Evolutionary conservation across 1,284 basidiomycete genomes (phyloP).

Genomic region (Trametes versicolor): DNA sequence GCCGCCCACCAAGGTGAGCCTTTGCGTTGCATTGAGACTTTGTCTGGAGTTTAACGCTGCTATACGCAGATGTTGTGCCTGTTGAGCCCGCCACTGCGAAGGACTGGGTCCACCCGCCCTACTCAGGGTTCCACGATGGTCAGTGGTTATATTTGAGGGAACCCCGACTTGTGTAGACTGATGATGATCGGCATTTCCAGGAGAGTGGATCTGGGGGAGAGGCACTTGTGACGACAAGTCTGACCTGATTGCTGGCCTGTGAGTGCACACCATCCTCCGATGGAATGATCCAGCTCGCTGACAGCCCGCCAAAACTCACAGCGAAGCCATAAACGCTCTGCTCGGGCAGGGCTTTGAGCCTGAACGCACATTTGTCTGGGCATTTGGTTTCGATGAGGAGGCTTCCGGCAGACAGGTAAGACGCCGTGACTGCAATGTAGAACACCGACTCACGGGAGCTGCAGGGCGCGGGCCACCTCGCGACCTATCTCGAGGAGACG

Average conservation of each 20-base stretch:
- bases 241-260: constrained; percentile 65
- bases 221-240: constrained; percentile 72
- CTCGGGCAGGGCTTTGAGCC: constrained; percentile 61
- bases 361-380: constrained; percentile 64
- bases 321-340: constrained; percentile 61
- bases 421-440: constrained; percentile 15
- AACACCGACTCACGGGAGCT: background rate
- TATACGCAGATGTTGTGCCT: constrained; percentile 60
- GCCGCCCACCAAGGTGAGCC: constrained; percentile 69
- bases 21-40: background rate
- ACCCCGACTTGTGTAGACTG: no score
- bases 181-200: constrained; percentile 27
- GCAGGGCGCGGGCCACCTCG: constrained; percentile 60
- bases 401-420: constrained; percentile 56
- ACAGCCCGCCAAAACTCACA: constrained; percentile 32
- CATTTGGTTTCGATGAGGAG: constrained; percentile 80
- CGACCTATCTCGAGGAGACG: constrained; percentile 53
- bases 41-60: background rate
- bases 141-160: background rate
- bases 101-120: constrained; percentile 57
- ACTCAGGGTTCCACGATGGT: constrained; percentile 49
- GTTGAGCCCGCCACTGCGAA: constrained; percentile 60
- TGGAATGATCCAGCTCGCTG: no score
- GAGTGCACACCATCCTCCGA: constrained; percentile 36
- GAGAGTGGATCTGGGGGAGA: constrained; percentile 68